These are phyloP conservation scores for Russula virescens DNA, from an alignment of 768 basidiomycete genomes.

Conservation along the genomic window DNA sequence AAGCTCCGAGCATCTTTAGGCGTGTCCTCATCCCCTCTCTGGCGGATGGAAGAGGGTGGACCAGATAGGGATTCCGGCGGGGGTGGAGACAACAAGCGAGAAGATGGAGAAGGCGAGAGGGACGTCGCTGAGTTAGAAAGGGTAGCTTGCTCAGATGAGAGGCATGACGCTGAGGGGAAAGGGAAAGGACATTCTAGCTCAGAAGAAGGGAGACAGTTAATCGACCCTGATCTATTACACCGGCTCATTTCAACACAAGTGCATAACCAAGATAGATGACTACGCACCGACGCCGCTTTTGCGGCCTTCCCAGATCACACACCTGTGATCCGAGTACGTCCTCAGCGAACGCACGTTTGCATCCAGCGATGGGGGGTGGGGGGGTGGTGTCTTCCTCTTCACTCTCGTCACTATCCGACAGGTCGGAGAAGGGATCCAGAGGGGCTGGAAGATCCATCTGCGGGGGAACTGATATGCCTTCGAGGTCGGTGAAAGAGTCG, in stretches of 20 bases:
- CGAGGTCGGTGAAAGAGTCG: background rate
- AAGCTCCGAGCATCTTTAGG: background rate
- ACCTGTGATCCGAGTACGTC: background rate
- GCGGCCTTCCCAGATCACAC: background rate
- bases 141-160: background rate
- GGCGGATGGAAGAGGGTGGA: background rate
- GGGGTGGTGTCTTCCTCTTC: slow-evolving; percentile 18
- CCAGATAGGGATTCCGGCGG: background rate
- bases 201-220: background rate
- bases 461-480: background rate
- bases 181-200: background rate
- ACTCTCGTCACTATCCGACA: background rate
- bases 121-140: no score
- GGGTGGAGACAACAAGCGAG: background rate
- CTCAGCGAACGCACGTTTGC: slow-evolving; percentile 3
- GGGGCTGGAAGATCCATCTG: background rate
- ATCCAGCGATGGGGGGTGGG: slow-evolving; percentile 16
- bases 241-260: background rate
- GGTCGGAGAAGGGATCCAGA: background rate
- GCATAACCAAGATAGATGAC: no score
- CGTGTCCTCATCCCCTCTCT: background rate
- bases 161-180: background rate
- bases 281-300: slow-evolving; percentile 12
- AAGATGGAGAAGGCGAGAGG: background rate
- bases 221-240: background rate